Evolutionary conservation across 2,329 filamentous ascomycete genomes (phyloP).

Genomic region (Fusarium sp.): DNA sequence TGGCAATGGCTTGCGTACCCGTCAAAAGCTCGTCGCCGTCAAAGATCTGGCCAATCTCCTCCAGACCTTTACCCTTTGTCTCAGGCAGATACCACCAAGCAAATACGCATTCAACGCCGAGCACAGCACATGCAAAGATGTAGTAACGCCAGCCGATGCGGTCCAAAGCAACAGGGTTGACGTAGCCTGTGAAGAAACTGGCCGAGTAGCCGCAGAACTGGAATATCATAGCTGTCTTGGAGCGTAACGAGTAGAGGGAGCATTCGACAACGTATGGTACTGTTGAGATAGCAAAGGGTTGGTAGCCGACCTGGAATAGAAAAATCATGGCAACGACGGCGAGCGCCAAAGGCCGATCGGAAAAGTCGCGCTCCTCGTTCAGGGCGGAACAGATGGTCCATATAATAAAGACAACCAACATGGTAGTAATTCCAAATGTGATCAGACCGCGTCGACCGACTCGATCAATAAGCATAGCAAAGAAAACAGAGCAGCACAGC

Average conservation of each 20-base stretch:
- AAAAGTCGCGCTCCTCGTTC: not conserved
- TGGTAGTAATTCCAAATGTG: not conserved
- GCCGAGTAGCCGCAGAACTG: not conserved
- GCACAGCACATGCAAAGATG: not conserved
- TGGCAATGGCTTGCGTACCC: not conserved
- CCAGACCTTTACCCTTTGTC: not conserved
- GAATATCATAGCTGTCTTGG: not conserved
- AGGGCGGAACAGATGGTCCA: not conserved
- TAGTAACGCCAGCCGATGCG: not conserved
- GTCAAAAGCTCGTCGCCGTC: not conserved
- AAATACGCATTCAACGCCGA: not conserved
- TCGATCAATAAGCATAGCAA: not conserved
- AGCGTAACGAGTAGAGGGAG: not conserved
- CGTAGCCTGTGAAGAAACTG: not conserved
- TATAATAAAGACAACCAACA: not conserved
- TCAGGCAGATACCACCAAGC: not conserved
- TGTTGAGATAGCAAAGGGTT: not conserved
- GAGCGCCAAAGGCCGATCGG: not conserved
- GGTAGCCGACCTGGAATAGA: not conserved
- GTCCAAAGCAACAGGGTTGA: not conserved
- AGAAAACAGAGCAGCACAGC: not conserved
- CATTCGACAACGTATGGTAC: not conserved
- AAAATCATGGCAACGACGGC: not conserved
- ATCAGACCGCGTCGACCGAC: not conserved
- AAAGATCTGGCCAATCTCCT: not conserved